These are phyloP conservation scores for Entrophospora sp. DNA, from an alignment of 192 early-diverging fungal species.

Conservation along the genomic window DNA sequence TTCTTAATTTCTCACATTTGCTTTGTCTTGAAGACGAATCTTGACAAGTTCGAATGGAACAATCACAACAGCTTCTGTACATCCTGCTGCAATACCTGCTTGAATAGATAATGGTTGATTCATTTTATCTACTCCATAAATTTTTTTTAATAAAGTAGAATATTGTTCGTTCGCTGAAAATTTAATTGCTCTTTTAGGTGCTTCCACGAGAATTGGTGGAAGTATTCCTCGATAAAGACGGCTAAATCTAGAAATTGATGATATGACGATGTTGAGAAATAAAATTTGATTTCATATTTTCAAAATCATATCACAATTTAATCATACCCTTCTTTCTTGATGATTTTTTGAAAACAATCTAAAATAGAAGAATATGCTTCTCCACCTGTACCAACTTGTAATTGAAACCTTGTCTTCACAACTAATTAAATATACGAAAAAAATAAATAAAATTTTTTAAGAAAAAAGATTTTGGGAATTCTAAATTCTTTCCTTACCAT, in stretches of 20 bases:
- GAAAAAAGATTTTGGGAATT: neutral
- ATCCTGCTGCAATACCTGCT: slow-evolving; percentile 84
- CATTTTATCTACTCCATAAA: slow-evolving; percentile 67
- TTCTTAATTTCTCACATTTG: slow-evolving; percentile 47
- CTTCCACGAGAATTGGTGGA: slow-evolving; percentile 95
- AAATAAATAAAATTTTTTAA: neutral
- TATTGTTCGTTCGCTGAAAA: slow-evolving; percentile 93
- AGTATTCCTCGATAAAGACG: slow-evolving; percentile 88
- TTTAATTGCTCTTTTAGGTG: slow-evolving; percentile 96
- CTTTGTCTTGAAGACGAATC: slow-evolving; percentile 91
- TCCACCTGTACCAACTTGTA: slow-evolving; percentile 81
- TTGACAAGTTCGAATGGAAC: slow-evolving; percentile 91
- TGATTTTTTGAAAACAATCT: slow-evolving; percentile 92
- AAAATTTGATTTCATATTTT: no score
- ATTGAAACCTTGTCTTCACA: slow-evolving; percentile 93
- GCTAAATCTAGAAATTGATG: slow-evolving; percentile 34
- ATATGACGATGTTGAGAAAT: no score
- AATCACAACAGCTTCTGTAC: slow-evolving; percentile 87
- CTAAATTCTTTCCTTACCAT: slow-evolving; percentile 2
- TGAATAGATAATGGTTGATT: slow-evolving; percentile 68
- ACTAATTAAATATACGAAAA: slow-evolving; percentile 30
- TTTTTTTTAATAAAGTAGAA: slow-evolving; percentile 51
- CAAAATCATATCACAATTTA: neutral
- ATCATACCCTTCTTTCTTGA: slow-evolving; percentile 72
- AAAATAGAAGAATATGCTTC: slow-evolving; percentile 74